Percentiles rank a stretch among this genome's conserved stretches.
phyloP scores from a whole-genome alignment of 1,284 basidiomycete genomes.

The Paramarasmius palmivorus region DNA sequence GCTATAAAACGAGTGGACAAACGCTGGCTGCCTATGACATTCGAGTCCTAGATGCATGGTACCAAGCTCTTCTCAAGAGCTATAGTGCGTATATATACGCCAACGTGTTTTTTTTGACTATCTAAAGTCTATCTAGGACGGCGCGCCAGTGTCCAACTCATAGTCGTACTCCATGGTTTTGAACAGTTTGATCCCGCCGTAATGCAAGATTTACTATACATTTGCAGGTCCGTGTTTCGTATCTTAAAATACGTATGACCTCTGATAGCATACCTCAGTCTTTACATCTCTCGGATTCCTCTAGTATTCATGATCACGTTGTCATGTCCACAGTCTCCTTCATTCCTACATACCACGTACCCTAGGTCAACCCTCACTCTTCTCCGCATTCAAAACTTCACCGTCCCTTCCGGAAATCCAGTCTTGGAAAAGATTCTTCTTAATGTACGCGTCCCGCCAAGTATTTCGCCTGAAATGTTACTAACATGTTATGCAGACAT shows the following conservation, averaged over 20 bases:
- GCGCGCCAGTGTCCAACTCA: too few relatives aligned
- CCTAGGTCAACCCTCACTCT: slow-evolving; percentile 56
- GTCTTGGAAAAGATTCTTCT: slow-evolving; percentile 52
- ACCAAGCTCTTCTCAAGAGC: slow-evolving; percentile 35
- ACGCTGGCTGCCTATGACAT: slow-evolving; percentile 66
- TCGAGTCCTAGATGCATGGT: slow-evolving; percentile 57
- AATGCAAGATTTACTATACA: slow-evolving; percentile 66
- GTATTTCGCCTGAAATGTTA: neutral
- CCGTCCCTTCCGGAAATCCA: slow-evolving; percentile 44
- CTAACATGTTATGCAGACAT: slow-evolving; percentile 44
- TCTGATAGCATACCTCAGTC: slow-evolving; percentile 25
- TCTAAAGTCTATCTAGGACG: too few relatives aligned
- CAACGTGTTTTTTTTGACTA: too few relatives aligned
- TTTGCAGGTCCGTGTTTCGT: slow-evolving; percentile 53
- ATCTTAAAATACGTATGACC: neutral
- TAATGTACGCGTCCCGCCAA: slow-evolving; percentile 37
- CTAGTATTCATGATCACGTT: slow-evolving; percentile 61
- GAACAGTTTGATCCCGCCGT: slow-evolving; percentile 63
- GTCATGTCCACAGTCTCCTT: slow-evolving; percentile 55
- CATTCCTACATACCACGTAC: slow-evolving; percentile 59
- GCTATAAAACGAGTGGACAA: slow-evolving; percentile 44
- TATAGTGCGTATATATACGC: slow-evolving; percentile 30
- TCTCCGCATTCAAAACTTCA: slow-evolving; percentile 52
- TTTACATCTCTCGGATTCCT: slow-evolving; percentile 50
- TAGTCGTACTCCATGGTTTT: slow-evolving; percentile 66